Evolutionary conservation across 73 alveolate species (phyloP).

Genomic region (Paramecium sonneborni): DNA sequence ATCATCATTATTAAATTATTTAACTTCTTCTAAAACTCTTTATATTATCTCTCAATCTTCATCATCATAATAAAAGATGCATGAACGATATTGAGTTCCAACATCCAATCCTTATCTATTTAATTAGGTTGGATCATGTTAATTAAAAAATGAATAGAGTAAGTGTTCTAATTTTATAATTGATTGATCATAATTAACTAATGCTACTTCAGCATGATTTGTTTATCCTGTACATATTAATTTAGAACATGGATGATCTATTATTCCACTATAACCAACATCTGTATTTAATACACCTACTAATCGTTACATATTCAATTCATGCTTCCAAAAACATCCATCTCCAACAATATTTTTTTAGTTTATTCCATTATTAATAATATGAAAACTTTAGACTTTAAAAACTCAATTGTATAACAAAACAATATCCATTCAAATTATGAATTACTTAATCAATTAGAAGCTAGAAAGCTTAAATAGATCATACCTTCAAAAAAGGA

Average conservation of each 20-base stretch:
- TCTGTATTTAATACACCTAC: conserved; percentile 62
- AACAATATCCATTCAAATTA: background rate
- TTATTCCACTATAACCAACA: conserved; percentile 73
- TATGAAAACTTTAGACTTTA: background rate
- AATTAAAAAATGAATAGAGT: conserved; percentile 67
- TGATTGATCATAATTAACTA: conserved; percentile 71
- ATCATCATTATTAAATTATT: background rate
- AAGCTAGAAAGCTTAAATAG: background rate
- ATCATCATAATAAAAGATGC: conserved; percentile 43
- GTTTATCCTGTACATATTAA: conserved; percentile 76
- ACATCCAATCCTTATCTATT: conserved; percentile 75
- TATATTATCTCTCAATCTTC: background rate
- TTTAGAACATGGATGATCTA: conserved; percentile 74
- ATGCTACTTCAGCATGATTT: conserved; percentile 82
- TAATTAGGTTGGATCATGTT: conserved; percentile 82
- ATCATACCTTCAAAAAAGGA: background rate
- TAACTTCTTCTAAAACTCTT: conserved; percentile 23
- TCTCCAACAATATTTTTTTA: conserved; percentile 68
- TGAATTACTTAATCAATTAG: background rate
- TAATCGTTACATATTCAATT: conserved; percentile 60
- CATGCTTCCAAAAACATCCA: conserved; percentile 77
- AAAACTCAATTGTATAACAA: background rate
- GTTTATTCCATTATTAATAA: conserved; percentile 1
- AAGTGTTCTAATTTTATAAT: conserved; percentile 41
- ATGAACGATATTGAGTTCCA: conserved; percentile 70